phyloP scores from a whole-genome alignment of 1,139 yeast genomes.

The Lipomyces yarrowii region DNA sequence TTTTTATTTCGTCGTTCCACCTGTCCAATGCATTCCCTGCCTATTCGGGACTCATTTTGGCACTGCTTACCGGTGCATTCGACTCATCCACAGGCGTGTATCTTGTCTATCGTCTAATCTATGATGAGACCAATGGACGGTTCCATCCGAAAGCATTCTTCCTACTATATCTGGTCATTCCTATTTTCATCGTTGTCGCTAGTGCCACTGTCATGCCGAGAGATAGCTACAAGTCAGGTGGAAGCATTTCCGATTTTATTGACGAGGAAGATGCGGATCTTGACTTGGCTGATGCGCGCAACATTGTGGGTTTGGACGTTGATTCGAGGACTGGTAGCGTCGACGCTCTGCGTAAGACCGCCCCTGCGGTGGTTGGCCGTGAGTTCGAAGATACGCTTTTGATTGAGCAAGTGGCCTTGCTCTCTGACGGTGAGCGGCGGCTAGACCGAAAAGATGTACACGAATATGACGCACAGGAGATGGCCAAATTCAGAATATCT shows the following conservation, averaged over 20 bases:
- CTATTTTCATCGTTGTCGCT: slow-evolving; percentile 69
- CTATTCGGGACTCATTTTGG: slow-evolving; percentile 69
- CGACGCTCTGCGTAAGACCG: slow-evolving; percentile 1
- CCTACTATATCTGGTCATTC: slow-evolving; percentile 65
- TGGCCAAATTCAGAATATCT: slow-evolving; percentile 47
- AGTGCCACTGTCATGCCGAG: slow-evolving; percentile 80
- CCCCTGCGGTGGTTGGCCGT: slow-evolving; percentile 20
- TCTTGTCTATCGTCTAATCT: slow-evolving; percentile 63
- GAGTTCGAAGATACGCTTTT: slow-evolving; percentile 28
- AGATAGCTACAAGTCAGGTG: slow-evolving; percentile 71
- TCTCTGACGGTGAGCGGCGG: slow-evolving; percentile 25
- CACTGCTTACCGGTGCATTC: slow-evolving; percentile 74
- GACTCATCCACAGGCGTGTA: slow-evolving; percentile 79
- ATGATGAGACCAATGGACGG: slow-evolving; percentile 48
- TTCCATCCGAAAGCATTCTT: slow-evolving; percentile 60
- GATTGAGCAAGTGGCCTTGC: slow-evolving; percentile 25
- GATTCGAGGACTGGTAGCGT: slow-evolving; percentile 22
- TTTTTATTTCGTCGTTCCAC: slow-evolving; percentile 78
- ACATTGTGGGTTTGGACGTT: slow-evolving; percentile 21
- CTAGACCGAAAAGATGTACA: slow-evolving; percentile 60
- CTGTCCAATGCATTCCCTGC: slow-evolving; percentile 72
- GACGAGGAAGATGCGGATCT: slow-evolving; percentile 69
- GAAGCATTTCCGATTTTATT: slow-evolving; percentile 64
- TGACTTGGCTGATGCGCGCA: slow-evolving; percentile 17
- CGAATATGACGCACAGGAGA: slow-evolving; percentile 61